These are phyloP conservation scores for Nicotiana knightiana DNA, from an alignment of 257 asterid genomes.

Conservation along the genomic window DNA sequence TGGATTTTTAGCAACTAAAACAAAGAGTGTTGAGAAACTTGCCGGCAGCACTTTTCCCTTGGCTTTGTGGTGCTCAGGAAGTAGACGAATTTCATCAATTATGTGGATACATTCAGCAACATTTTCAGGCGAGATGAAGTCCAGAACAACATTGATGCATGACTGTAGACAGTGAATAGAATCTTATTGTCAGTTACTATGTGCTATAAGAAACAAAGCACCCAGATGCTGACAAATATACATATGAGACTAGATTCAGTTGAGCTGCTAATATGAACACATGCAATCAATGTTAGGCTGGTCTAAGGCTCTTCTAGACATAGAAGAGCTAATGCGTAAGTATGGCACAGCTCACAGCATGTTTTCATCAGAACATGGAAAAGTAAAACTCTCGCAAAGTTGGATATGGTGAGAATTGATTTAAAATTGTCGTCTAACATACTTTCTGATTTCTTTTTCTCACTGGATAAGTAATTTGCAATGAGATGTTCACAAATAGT, in stretches of 20 bases:
- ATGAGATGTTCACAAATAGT: too few species aligned
- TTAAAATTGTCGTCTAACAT: neutral
- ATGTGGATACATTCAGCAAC: conserved; percentile 61
- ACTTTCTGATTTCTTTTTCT: neutral
- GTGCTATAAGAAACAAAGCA: neutral
- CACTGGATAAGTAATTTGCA: neutral
- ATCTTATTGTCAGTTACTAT: neutral
- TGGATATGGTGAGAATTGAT: neutral
- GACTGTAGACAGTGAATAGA: conserved; percentile 44
- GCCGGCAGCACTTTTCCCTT: conserved; percentile 71
- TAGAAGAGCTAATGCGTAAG: neutral
- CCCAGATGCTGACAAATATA: neutral
- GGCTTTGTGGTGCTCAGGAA: conserved; percentile 77
- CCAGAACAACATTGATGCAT: conserved; percentile 65
- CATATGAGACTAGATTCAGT: neutral
- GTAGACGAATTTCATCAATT: conserved; percentile 78
- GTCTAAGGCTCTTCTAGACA: neutral
- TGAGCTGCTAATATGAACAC: neutral
- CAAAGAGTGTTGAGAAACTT: neutral
- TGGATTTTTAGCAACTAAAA: neutral
- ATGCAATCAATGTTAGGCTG: neutral
- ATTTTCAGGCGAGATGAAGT: conserved; percentile 95
- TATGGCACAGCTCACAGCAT: neutral
- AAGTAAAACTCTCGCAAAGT: neutral
- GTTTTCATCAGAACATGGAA: neutral